A percentile compares a stretch with the other conserved stretches of the same genome.
These are phyloP conservation scores for Heliamphora exappendiculata DNA, from an alignment of 148 eudicot species.

Conservation along the genomic window DNA sequence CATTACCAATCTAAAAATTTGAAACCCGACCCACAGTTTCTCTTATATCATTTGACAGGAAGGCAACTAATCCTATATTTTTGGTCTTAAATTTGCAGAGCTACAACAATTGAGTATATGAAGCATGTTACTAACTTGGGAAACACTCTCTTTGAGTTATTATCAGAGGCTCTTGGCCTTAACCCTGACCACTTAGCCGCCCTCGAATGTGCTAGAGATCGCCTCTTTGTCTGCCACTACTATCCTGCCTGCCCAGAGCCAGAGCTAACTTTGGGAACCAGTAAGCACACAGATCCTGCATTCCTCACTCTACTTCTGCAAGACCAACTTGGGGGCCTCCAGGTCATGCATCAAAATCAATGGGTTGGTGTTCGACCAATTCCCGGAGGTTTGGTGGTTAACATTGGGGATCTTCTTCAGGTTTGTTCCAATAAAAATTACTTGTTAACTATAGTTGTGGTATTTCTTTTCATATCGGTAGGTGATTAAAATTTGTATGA, in stretches of 20 bases:
- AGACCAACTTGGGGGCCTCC: conserved; percentile 39
- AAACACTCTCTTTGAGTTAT: too few relatives aligned
- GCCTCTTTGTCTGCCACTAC: too few relatives aligned
- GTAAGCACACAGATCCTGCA: conserved; percentile 24
- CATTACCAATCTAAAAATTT: neutral
- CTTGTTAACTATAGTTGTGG: too few relatives aligned
- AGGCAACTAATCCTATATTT: neutral
- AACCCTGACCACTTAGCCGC: too few relatives aligned
- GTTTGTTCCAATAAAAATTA: too few relatives aligned
- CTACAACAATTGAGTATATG: conserved; percentile 10
- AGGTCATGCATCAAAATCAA: conserved; percentile 26
- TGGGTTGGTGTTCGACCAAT: conserved; percentile 34
- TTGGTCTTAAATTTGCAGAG: conserved; percentile 14
- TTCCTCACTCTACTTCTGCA: conserved; percentile 29
- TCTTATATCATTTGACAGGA: too few relatives aligned
- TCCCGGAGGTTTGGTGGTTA: conserved; percentile 28
- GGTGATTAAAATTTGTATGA: too few relatives aligned
- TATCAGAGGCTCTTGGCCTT: too few relatives aligned
- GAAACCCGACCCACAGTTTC: neutral
- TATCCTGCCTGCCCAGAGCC: too few relatives aligned
- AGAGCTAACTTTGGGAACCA: conserved; percentile 14
- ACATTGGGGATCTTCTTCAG: conserved; percentile 44
- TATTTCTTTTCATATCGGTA: too few relatives aligned
- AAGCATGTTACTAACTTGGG: conserved; percentile 19
- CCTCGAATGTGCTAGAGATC: too few relatives aligned